A percentile compares a stretch with the other conserved stretches of the same genome.
Conservation (phyloP, 106 monocot species). For the Gastrodia elata region DNA sequence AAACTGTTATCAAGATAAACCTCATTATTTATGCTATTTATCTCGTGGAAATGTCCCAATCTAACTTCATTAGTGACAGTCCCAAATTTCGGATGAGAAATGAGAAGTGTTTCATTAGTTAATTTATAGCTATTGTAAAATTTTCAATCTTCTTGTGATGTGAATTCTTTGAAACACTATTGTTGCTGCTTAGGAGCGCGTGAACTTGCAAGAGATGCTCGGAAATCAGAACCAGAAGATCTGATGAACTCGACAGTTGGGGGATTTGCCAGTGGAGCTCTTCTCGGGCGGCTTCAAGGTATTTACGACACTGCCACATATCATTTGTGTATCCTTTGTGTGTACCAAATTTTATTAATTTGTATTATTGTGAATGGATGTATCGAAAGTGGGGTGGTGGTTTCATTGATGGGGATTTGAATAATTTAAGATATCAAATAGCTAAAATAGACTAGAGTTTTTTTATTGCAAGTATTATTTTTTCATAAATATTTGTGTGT, state of each 20-base stretch:
- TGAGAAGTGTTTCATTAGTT: too few species aligned
- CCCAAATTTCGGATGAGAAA: too few species aligned
- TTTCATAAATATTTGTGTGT: background rate
- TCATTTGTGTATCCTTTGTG: background rate
- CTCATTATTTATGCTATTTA: too few species aligned
- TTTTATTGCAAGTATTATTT: background rate
- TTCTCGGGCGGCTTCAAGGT: constrained; percentile 94
- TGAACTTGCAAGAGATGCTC: constrained; percentile 86
- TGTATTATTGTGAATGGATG: too few species aligned
- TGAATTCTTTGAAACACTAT: too few species aligned
- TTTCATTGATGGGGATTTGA: background rate
- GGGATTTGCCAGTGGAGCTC: constrained; percentile 75
- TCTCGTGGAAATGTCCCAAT: too few species aligned
- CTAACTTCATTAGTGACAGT: too few species aligned
- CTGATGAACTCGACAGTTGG: constrained; percentile 74
- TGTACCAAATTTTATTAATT: too few species aligned
- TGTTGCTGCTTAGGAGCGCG: constrained; percentile 44
- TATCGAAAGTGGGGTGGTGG: background rate
- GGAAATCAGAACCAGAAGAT: constrained; percentile 64
- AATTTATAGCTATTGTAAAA: too few species aligned
- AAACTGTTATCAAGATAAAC: too few species aligned
- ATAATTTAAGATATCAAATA: background rate
- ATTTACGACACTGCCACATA: background rate
- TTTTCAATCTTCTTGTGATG: too few species aligned
- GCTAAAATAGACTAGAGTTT: background rate